Percentiles rank a stretch among this genome's conserved stretches.
Evolutionary conservation across 257 asterid species (phyloP).

Genomic region (Solanum clarkiae): DNA sequence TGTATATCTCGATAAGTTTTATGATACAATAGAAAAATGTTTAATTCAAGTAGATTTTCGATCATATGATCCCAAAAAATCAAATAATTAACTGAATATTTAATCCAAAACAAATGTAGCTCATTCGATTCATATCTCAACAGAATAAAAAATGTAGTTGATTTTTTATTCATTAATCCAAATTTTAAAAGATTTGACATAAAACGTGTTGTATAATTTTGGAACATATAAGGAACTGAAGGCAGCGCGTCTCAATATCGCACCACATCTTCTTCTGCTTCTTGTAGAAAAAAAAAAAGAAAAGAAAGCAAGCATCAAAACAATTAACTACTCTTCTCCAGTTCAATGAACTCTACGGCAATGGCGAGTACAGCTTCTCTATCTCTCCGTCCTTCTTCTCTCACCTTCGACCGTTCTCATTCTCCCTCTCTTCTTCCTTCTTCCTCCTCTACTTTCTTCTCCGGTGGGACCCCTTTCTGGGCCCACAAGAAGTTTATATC

Average conservation of each 20-base stretch:
- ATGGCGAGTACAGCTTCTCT: conserved; percentile 34
- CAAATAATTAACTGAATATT: not conserved
- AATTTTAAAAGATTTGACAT: not conserved
- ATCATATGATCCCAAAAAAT: not conserved
- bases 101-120: too few relatives aligned
- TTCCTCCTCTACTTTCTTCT: conserved; percentile 38
- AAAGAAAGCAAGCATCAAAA: conserved; percentile 14
- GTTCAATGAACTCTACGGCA: conserved; percentile 22
- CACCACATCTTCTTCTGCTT: not conserved
- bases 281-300: not conserved
- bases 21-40: not conserved
- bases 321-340: conserved; percentile 2
- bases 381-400: conserved; percentile 11
- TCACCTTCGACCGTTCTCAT: not conserved
- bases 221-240: not conserved
- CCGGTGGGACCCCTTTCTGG: conserved; percentile 37
- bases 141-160: not conserved
- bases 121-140: too few relatives aligned
- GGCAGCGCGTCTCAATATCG: not conserved
- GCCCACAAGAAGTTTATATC: conserved; percentile 32
- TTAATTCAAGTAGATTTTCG: too few relatives aligned
- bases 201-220: not conserved
- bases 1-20: not conserved
- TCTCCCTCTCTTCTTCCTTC: conserved; percentile 8
- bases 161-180: not conserved